Evolutionary conservation across 768 basidiomycete genomes (phyloP).

Genomic region (Tephrocybe sp.): DNA sequence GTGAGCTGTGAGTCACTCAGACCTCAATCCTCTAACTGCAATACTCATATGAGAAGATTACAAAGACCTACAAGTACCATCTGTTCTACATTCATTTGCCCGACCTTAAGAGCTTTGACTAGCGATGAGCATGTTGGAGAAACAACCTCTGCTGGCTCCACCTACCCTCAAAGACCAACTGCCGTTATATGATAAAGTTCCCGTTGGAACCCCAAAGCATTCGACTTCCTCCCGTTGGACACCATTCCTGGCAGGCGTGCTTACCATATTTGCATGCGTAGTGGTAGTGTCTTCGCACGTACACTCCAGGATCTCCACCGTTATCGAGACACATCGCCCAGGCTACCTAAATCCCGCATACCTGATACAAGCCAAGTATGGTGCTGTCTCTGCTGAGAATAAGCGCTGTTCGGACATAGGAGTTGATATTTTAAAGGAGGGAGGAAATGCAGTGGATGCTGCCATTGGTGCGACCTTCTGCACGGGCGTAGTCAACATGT

Average conservation of each 20-base stretch:
- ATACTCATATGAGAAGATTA: no score
- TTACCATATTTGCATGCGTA: neutral
- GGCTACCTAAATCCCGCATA: slow-evolving; percentile 42
- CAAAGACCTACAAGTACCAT: no score
- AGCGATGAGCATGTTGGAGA: neutral
- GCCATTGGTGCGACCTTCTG: slow-evolving; percentile 81
- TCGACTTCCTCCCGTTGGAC: slow-evolving; percentile 1
- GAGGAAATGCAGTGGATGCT: slow-evolving; percentile 92
- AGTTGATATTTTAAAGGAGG: slow-evolving; percentile 69
- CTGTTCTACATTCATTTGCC: no score
- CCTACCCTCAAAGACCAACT: slow-evolving; percentile 1
- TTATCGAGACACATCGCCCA: neutral
- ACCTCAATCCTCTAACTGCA: no score
- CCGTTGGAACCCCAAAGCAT: neutral
- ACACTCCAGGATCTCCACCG: neutral
- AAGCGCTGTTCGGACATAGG: slow-evolving; percentile 84
- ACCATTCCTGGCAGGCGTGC: neutral
- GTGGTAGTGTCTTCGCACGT: neutral
- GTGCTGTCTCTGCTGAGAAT: slow-evolving; percentile 91
- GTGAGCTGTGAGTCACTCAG: no score
- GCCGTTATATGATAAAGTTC: slow-evolving; percentile 1
- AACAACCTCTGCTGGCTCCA: neutral
- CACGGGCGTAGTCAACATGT: slow-evolving; percentile 84
- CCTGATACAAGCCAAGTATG: slow-evolving; percentile 59
- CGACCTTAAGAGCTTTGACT: no score